Evolutionary conservation across 176 grass and related monocot species (phyloP).

Genomic region (Zea mays): Zm-B73-REFERENCE-NAM-5.0 NC_050101.1:141863001-141863500

Average conservation of each 20-base stretch:
- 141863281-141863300: too few species aligned
- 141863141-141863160: neutral
- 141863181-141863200: neutral
- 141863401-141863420: neutral
- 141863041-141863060: neutral
- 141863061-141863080: neutral
- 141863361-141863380: neutral
- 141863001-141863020: too few species aligned
- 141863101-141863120: neutral
- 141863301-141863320: too few species aligned
- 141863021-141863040: neutral
- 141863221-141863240: neutral
- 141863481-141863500: constrained; percentile 37
- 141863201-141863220: neutral
- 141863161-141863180: neutral
- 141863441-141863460: neutral
- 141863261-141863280: neutral
- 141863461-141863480: constrained; percentile 31
- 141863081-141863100: neutral
- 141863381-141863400: neutral
- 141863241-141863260: neutral
- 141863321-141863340: neutral
- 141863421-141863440: neutral
- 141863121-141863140: neutral
- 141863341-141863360: neutral